Evolutionary conservation across 2,329 filamentous ascomycete genomes (phyloP).

Genomic region (Sporothrix schenckii): DNA sequence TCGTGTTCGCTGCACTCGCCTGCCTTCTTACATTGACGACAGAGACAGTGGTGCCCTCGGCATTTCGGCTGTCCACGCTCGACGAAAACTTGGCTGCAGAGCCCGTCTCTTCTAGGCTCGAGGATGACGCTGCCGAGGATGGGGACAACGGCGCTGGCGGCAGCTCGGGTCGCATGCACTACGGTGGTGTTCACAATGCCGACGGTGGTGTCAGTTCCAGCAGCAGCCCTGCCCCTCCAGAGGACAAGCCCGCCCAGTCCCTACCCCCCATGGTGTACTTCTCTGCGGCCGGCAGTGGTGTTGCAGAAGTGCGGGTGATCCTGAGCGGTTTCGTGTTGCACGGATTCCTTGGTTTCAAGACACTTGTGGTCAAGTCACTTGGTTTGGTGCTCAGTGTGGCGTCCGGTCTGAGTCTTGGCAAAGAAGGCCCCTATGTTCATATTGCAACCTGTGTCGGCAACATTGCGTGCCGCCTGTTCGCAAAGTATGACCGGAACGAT

Average conservation of each 20-base stretch:
- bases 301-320: conserved; percentile 96
- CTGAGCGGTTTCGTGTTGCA: conserved; percentile 97
- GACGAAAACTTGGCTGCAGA: conserved; percentile 89
- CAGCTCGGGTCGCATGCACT: not conserved
- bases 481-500: conserved; percentile 92
- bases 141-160: conserved; percentile 34
- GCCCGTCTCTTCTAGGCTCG: conserved; percentile 43
- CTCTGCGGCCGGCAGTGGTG: conserved; percentile 91
- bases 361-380: conserved; percentile 80
- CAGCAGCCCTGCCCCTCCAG: conserved; percentile 16
- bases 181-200: not conserved
- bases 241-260: conserved; percentile 23
- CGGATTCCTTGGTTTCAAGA: conserved; percentile 88
- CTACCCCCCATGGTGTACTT: conserved; percentile 81
- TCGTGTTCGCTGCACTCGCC: conserved; percentile 69
- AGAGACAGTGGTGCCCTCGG: conserved; percentile 91
- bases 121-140: conserved; percentile 47
- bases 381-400: conserved; percentile 86
- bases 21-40: conserved; percentile 83
- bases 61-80: conserved; percentile 81
- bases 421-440: conserved; percentile 96
- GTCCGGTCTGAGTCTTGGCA: conserved; percentile 90
- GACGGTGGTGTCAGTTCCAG: not conserved
- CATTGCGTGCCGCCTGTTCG: conserved; percentile 89
- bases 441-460: conserved; percentile 95